phyloP scores from a whole-genome alignment of 495 filamentous ascomycete species.

The Umbilicaria muhlenbergii region DNA sequence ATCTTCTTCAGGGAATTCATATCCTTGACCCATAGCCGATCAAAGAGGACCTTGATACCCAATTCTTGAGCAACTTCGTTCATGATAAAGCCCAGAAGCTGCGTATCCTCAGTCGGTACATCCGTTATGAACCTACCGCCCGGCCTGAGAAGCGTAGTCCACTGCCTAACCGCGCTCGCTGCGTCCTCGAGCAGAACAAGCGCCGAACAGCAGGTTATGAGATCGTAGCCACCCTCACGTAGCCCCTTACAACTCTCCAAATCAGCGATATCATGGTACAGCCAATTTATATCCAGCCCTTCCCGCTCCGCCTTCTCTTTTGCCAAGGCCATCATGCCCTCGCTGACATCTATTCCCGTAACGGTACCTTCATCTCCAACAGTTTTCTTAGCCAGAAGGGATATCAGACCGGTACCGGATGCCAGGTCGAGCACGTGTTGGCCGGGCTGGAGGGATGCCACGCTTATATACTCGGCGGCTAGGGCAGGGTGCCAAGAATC shows the following conservation, averaged over 20 bases:
- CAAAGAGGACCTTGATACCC: too few species aligned
- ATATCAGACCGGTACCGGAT: slow-evolving; percentile 28
- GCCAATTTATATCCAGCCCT: slow-evolving; percentile 16
- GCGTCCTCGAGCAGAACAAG: slow-evolving; percentile 2
- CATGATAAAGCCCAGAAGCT: background rate
- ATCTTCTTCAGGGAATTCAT: too few species aligned
- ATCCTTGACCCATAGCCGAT: too few species aligned
- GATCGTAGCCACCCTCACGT: slow-evolving; percentile 1
- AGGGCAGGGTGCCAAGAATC: slow-evolving; percentile 5
- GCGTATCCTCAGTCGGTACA: background rate
- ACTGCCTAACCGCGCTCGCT: slow-evolving; percentile 1
- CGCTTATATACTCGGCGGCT: slow-evolving; percentile 11
- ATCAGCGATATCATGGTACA: slow-evolving; percentile 22
- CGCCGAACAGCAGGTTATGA: slow-evolving; percentile 8
- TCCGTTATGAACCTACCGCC: slow-evolving; percentile 8
- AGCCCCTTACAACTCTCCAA: slow-evolving; percentile 6
- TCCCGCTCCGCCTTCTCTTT: slow-evolving; percentile 11
- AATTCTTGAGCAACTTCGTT: too few species aligned
- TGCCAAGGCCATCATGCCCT: slow-evolving; percentile 21
- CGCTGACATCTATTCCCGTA: slow-evolving; percentile 27
- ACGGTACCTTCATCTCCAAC: slow-evolving; percentile 22
- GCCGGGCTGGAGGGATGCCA: slow-evolving; percentile 13
- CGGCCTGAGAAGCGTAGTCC: slow-evolving; percentile 7
- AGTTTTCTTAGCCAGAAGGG: slow-evolving; percentile 15
- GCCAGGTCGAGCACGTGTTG: slow-evolving; percentile 26